Evolutionary conservation across 1,284 basidiomycete genomes (phyloP).

Genomic region (Filobasidium uniguttulatum): DNA sequence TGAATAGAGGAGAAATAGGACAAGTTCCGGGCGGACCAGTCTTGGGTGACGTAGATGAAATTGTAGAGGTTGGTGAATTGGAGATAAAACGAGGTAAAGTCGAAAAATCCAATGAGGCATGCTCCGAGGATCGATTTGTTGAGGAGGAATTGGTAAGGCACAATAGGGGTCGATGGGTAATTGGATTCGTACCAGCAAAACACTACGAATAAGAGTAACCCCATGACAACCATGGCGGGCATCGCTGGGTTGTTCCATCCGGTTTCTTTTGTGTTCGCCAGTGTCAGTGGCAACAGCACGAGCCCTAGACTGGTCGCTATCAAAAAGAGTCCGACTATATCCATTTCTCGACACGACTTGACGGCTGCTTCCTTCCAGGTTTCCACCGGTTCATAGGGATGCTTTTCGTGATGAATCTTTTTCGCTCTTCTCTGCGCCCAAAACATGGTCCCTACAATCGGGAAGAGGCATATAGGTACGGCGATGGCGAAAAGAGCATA

Average conservation of each 20-base stretch:
- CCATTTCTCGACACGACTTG: conserved; percentile 24
- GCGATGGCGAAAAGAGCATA: conserved; percentile 42
- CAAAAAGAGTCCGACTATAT: conserved; percentile 50
- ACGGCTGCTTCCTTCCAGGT: neutral
- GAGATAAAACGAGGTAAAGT: conserved; percentile 14
- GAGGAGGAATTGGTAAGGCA: conserved; percentile 45
- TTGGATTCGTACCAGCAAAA: conserved; percentile 39
- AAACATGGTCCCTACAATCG: conserved; percentile 48
- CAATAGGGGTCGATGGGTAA: conserved; percentile 36
- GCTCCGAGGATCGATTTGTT: conserved; percentile 51
- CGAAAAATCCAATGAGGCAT: conserved; percentile 44
- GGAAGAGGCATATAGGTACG: conserved; percentile 29
- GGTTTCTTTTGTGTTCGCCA: conserved; percentile 40
- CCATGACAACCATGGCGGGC: conserved; percentile 34
- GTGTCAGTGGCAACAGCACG: conserved; percentile 54
- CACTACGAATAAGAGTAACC: conserved; percentile 34
- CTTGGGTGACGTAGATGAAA: conserved; percentile 28
- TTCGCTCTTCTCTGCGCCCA: conserved; percentile 57
- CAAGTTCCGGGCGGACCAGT: conserved; percentile 26
- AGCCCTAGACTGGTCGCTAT: conserved; percentile 49
- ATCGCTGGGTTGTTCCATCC: conserved; percentile 28
- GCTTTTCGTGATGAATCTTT: conserved; percentile 20
- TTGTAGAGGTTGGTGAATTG: conserved; percentile 17
- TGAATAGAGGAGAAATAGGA: conserved; percentile 34
- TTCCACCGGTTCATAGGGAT: neutral